These are phyloP conservation scores for Oryza nivara DNA, from an alignment of 176 grass and related monocot genomes.

Conservation along the genomic window DNA sequence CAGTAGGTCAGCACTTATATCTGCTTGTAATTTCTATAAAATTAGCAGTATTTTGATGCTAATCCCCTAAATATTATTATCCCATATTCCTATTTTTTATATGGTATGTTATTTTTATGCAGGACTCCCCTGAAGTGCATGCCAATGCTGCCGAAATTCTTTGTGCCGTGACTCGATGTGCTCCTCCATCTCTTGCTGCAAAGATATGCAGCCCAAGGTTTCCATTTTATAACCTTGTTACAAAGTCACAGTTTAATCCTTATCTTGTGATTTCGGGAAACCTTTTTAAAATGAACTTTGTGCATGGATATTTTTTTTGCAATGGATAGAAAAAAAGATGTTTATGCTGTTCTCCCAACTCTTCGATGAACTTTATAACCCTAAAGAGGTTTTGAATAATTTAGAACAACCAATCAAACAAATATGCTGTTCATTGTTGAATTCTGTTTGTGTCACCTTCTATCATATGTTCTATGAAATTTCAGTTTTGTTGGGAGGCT, in stretches of 20 bases:
- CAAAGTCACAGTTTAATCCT: conserved; percentile 14
- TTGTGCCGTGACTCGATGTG: conserved; percentile 92
- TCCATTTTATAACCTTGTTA: conserved; percentile 17
- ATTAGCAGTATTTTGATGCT: conserved; percentile 1
- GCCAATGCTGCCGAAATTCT: conserved; percentile 95
- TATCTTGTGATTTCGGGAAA: not conserved
- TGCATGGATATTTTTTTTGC: not conserved
- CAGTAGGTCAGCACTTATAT: not conserved
- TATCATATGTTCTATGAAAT: conserved; percentile 33
- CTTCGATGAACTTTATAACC: not conserved
- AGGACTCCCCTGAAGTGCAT: conserved; percentile 98
- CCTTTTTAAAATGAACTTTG: not conserved
- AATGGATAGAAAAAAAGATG: conserved; percentile 19
- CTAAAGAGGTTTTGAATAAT: conserved; percentile 20
- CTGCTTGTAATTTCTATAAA: conserved; percentile 28
- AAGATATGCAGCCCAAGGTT: conserved; percentile 97
- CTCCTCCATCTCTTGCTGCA: conserved; percentile 81
- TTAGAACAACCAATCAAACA: not conserved
- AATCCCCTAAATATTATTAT: conserved; percentile 15
- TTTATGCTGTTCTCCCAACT: not conserved
- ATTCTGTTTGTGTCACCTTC: conserved; percentile 18
- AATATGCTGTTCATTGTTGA: conserved; percentile 1
- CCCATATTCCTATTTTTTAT: conserved; percentile 30
- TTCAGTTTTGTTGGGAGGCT: conserved; percentile 95
- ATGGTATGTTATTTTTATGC: conserved; percentile 38